phyloP scores from a whole-genome alignment of 106 monocot genomes.

The Platanthera guangdongensis region DNA sequence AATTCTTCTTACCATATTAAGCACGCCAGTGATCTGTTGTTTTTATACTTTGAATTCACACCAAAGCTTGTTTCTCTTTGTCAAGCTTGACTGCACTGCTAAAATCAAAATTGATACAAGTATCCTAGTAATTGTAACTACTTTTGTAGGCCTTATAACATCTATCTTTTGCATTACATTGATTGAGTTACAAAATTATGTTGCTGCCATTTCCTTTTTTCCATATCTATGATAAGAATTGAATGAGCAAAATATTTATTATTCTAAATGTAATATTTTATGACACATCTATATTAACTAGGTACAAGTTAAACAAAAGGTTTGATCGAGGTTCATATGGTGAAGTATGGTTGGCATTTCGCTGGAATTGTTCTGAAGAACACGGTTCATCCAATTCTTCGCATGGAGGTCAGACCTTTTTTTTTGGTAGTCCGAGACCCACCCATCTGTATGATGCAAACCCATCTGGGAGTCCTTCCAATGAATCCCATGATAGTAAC shows the following conservation, averaged over 20 bases:
- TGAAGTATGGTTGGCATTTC: conserved; percentile 96
- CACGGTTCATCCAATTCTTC: conserved; percentile 12
- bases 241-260: not conserved
- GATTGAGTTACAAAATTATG: not conserved
- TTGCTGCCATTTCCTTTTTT: not conserved
- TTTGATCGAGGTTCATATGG: conserved; percentile 93
- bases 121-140: not conserved
- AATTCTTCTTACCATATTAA: no score
- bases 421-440: conserved; percentile 9
- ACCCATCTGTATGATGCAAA: conserved; percentile 21
- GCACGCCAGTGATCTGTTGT: no score
- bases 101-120: no score
- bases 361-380: conserved; percentile 73
- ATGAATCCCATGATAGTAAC: conserved; percentile 23
- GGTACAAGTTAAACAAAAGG: conserved; percentile 66
- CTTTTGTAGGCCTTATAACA: not conserved
- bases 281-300: conserved; percentile 8
- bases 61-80: no score
- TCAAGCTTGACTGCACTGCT: no score
- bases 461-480: conserved; percentile 12
- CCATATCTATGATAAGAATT: not conserved
- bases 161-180: not conserved
- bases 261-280: not conserved
- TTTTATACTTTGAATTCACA: no score
- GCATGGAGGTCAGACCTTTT: conserved; percentile 9